Evolutionary conservation across 2,329 filamentous ascomycete species (phyloP), one percentile per base, ranked within the genome.

Genomic region (Xylariaceae sp.): DNA sequence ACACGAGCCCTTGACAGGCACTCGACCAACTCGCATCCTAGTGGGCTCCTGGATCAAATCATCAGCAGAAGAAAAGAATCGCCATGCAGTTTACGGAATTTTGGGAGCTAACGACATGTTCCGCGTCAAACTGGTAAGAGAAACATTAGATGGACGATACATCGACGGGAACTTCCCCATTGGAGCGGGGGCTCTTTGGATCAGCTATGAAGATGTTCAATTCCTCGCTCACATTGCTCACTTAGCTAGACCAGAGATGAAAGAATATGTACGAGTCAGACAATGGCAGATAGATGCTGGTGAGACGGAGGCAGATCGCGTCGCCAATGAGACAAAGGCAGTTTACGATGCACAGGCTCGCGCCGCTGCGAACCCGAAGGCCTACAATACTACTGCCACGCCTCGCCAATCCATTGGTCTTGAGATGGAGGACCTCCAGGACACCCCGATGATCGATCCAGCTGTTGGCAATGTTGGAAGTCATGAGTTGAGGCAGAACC

Each of bases 101-200:
- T 60, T 83, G 0, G 78, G 78, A 1, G 71, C 72, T 15, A 81
- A 81, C 41, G 78, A 82, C 48, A 81, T 80, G 72, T 83, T 84
- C 55, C 66, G 80, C 0, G 77, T 82, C 40, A 83, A 83, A 56
- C 66, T 83, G 0, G 71, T 78, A 1, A 67, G 75, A 4, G 71
- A 80, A 51, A 83, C 79, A 0, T 72, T 78, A 3, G 78, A 82
- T 51, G 79, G 79, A 3, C 72, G 76, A 0, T 71, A 69, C 22
- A 64, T 79, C 1, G 67, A 76, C 24, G 78, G 76, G 28, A 82
- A 83, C 56, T 83, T 81, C 41, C 80, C 80, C 0, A 59, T 61
- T 2, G 79, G 78, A 1, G 74, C 78, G 2, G 79, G 79, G 11
- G 78, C 74, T 2, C 57, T 83, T 1, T 83, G 79, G 79, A 78